Evolutionary conservation across 768 basidiomycete genomes (phyloP), one percentile per base, ranked within the genome.

Genomic region (Chalciporus piperatus): DNA sequence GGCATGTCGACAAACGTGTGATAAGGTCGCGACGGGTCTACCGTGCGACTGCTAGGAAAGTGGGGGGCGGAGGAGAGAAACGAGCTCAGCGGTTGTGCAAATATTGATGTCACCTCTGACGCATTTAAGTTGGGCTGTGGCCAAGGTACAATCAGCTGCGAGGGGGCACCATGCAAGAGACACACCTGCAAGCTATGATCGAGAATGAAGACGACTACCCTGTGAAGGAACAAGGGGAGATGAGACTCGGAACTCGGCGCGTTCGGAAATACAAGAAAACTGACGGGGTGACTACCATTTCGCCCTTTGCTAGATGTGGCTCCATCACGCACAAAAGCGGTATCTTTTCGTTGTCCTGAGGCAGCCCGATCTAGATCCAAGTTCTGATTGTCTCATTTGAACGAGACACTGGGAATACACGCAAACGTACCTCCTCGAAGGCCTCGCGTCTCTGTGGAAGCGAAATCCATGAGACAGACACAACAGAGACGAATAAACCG

Each of bases 141-240:
- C 30, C 25, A 14, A 19, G 44, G 9, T 30, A 28, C 6, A 38
- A 16, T 20, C 13, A 35, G 38, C 52, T 43, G 38, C 16, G 19
- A 32, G 17, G 4, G 14, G 19, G 37, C 5, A 32, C 12, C 23
- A 22, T 10, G 30, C 16, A 19, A 43, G n/a, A 17, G 1, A 54
- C 56, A 14, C 56, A 89, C 90, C 45, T 81, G 79, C 38, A 94
- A 70, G 1, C 82, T 83, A 51, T 84, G 83, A 70, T 94, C 91
- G 1, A 90, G 78, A 19, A 95, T 83, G 10, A 96, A 76, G 2
- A 92, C 89, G 19, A 96, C 87, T 1, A 95, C 88, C 2, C 92
- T 95, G 56, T 10, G 12, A 28, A 22, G 22, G 27, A 46, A 16
- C 6, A 38, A 23, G 14, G 17, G 14, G 4, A 11, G 4, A 12